Percentiles rank a stretch among this genome's conserved stretches.
These are phyloP conservation scores for Suillus spraguei DNA, from an alignment of 768 basidiomycete genomes.

Conservation along the genomic window DNA sequence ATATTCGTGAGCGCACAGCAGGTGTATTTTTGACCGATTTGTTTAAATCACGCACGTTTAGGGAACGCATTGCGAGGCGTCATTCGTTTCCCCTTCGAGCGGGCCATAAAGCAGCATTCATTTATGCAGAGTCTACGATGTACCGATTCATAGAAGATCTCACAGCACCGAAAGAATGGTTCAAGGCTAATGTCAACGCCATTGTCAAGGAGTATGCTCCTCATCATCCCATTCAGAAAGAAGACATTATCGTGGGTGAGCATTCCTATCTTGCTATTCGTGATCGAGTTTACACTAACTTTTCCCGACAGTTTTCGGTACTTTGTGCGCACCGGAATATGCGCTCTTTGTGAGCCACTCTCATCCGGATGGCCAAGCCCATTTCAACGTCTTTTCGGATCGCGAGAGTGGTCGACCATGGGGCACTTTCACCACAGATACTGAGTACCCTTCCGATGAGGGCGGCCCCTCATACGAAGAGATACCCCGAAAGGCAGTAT, in stretches of 20 bases:
- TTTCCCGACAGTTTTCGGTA: slow-evolving; percentile 56
- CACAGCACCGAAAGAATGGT: slow-evolving; percentile 35
- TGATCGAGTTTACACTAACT: not conserved
- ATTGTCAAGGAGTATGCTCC: slow-evolving; percentile 12
- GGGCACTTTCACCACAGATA: slow-evolving; percentile 72
- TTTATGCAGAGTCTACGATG: slow-evolving; percentile 66
- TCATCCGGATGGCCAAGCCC: slow-evolving; percentile 63
- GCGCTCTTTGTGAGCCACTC: slow-evolving; percentile 75
- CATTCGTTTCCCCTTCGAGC: slow-evolving; percentile 61
- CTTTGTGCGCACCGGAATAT: slow-evolving; percentile 70
- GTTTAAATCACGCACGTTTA: slow-evolving; percentile 43
- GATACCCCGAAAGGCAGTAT: slow-evolving; percentile 32
- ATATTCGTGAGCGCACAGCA: slow-evolving; percentile 50
- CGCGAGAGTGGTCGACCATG: slow-evolving; percentile 60
- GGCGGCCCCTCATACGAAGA: slow-evolving; percentile 54
- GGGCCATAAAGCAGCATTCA: slow-evolving; percentile 63
- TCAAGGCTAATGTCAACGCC: slow-evolving; percentile 9
- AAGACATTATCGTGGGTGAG: slow-evolving; percentile 57
- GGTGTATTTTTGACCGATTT: slow-evolving; percentile 48
- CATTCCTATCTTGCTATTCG: not conserved
- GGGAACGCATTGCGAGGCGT: slow-evolving; percentile 45
- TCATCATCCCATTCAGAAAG: slow-evolving; percentile 51
- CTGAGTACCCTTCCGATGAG: slow-evolving; percentile 40
- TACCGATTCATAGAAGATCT: slow-evolving; percentile 67
- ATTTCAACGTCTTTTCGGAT: slow-evolving; percentile 69